These are phyloP conservation scores for Globisporangium orthogonon DNA, from an alignment of 352 stramenopile genomes.

Conservation along the genomic window DNA sequence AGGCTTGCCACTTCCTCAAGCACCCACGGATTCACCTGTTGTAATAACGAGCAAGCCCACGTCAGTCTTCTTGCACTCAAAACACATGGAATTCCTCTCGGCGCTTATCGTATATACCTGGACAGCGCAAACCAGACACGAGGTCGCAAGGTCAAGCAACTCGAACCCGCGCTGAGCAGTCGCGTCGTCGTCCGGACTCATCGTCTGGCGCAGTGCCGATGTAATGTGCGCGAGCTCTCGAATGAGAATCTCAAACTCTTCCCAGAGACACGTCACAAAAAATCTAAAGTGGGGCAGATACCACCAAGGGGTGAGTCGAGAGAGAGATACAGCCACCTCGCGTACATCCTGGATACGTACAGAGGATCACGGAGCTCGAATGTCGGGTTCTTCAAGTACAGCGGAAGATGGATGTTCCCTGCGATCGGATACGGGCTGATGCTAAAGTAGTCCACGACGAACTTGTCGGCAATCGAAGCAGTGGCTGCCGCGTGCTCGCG, in stretches of 20 bases:
- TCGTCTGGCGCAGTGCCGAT: constrained; percentile 49
- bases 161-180: constrained; percentile 58
- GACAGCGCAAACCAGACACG: constrained; percentile 70
- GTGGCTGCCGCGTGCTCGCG: constrained; percentile 19
- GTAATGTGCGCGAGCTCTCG: constrained; percentile 62
- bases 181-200: constrained; percentile 58
- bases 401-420: constrained; percentile 88
- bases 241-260: constrained; percentile 73
- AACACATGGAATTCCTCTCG: background rate
- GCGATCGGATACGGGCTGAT: constrained; percentile 67
- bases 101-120: constrained; percentile 30
- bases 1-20: constrained; percentile 43
- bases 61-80: background rate
- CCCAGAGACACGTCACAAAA: constrained; percentile 74
- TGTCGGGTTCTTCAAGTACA: constrained; percentile 92
- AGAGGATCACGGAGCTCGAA: constrained; percentile 90
- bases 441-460: constrained; percentile 68
- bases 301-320: background rate
- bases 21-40: constrained; percentile 59
- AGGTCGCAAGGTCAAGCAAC: constrained; percentile 65
- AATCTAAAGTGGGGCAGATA: constrained; percentile 23
- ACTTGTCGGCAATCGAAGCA: constrained; percentile 35
- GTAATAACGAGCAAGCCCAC: background rate
- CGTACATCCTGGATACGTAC: constrained; percentile 17
- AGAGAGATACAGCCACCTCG: background rate